A percentile compares a stretch with the other conserved stretches of the same genome.
Conservation (phyloP, 345 rosid species). For the Pugionium dolabratum region DNA sequence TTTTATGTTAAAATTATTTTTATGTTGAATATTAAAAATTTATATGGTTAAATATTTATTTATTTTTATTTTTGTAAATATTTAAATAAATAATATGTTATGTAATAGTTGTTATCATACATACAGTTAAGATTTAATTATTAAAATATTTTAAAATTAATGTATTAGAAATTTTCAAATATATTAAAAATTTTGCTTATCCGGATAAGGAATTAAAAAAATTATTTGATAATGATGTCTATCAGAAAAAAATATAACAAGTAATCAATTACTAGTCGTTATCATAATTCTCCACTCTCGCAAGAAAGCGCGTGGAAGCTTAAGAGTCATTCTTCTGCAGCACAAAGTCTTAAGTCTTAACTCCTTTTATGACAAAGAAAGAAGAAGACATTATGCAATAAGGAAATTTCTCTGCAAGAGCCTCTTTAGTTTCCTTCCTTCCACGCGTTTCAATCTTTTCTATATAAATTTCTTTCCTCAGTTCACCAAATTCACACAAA, state of each 20-base stretch:
- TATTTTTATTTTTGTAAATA: too few species aligned
- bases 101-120: too few species aligned
- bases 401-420: slow-evolving; percentile 28
- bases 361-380: slow-evolving; percentile 1
- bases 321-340: background rate
- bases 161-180: too few species aligned
- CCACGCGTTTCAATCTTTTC: slow-evolving; percentile 31
- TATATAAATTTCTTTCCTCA: slow-evolving; percentile 4
- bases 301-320: slow-evolving; percentile 23
- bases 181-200: too few species aligned
- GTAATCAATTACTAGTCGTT: background rate
- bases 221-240: background rate
- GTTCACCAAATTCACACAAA: background rate
- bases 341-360: slow-evolving; percentile 28
- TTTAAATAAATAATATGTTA: too few species aligned
- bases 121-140: too few species aligned
- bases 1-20: background rate
- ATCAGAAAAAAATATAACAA: too few species aligned
- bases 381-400: slow-evolving; percentile 16
- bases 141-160: too few species aligned
- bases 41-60: too few species aligned
- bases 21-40: too few species aligned
- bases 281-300: slow-evolving; percentile 4
- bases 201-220: too few species aligned
- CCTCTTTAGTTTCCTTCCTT: background rate